Conservation (phyloP, 2,329 filamentous ascomycete species). For the Colletotrichum tamarilloi region DNA sequence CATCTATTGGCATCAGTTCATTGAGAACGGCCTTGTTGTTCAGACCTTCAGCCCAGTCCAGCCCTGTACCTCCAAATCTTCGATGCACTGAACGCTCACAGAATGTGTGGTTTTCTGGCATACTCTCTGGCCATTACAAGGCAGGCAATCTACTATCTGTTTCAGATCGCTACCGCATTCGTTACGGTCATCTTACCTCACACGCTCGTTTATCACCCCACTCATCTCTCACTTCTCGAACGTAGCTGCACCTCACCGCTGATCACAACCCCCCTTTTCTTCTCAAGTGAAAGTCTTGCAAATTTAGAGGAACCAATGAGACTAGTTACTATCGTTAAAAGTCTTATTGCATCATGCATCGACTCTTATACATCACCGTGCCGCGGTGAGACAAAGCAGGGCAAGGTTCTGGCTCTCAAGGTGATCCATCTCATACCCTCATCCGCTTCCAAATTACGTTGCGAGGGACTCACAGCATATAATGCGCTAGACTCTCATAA, state of each 20-base stretch:
- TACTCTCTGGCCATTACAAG: background rate
- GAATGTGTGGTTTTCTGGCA: background rate
- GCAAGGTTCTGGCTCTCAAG: background rate
- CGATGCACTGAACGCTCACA: background rate
- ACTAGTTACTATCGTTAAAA: background rate
- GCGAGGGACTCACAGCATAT: too few relatives aligned
- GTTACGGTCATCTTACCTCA: background rate
- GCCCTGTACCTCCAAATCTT: background rate
- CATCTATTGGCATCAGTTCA: background rate
- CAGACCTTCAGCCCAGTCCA: background rate
- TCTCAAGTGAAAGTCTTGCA: background rate
- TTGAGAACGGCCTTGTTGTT: background rate
- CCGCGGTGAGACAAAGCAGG: background rate
- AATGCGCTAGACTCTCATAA: background rate
- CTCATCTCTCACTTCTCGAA: background rate
- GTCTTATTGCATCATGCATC: background rate
- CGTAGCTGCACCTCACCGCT: conserved; percentile 15
- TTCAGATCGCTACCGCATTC: background rate
- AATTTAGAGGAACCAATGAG: background rate
- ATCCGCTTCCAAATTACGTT: background rate
- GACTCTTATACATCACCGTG: background rate
- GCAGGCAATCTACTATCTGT: background rate
- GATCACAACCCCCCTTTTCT: conserved; percentile 8
- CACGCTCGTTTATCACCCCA: conserved; percentile 1
- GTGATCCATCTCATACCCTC: background rate